Conservation (phyloP, 805 yeast species). For the Starmerella tilneyi region DNA sequence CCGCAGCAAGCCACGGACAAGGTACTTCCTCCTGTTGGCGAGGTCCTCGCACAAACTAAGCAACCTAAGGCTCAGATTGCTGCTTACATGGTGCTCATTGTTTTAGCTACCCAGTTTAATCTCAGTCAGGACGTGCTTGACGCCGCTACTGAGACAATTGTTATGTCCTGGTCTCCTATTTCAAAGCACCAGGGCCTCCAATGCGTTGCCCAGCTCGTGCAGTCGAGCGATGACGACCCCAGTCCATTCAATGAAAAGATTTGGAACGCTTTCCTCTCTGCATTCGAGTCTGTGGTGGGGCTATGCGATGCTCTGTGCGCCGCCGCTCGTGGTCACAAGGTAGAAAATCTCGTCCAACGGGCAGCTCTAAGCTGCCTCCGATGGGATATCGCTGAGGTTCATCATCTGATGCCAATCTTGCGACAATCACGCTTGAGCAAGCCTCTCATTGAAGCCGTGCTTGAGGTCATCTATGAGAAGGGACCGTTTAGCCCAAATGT, state of each 20-base stretch:
- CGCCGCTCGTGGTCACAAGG: slow-evolving; percentile 27
- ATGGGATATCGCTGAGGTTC: slow-evolving; percentile 26
- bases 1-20: slow-evolving; percentile 30
- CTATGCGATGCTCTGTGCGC: slow-evolving; percentile 12
- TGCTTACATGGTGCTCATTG: slow-evolving; percentile 72
- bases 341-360: slow-evolving; percentile 34
- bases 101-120: slow-evolving; percentile 62
- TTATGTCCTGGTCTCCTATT: slow-evolving; percentile 36
- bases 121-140: slow-evolving; percentile 44
- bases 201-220: slow-evolving; percentile 30
- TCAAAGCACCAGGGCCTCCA: slow-evolving; percentile 28
- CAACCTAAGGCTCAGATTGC: slow-evolving; percentile 61
- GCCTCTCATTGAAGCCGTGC: neutral
- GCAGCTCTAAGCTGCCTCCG: slow-evolving; percentile 26
- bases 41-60: slow-evolving; percentile 24
- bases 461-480: neutral
- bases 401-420: slow-evolving; percentile 16
- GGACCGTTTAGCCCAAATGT: slow-evolving; percentile 16
- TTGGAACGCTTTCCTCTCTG: slow-evolving; percentile 14
- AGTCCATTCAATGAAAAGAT: slow-evolving; percentile 20
- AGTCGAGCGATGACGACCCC: slow-evolving; percentile 19
- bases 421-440: neutral
- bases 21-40: slow-evolving; percentile 31
- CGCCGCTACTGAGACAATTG: slow-evolving; percentile 53
- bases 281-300: slow-evolving; percentile 24